Evolutionary conservation across 2,329 filamentous ascomycete genomes (phyloP).

Genomic region (Akanthomyces uredinophilus): DNA sequence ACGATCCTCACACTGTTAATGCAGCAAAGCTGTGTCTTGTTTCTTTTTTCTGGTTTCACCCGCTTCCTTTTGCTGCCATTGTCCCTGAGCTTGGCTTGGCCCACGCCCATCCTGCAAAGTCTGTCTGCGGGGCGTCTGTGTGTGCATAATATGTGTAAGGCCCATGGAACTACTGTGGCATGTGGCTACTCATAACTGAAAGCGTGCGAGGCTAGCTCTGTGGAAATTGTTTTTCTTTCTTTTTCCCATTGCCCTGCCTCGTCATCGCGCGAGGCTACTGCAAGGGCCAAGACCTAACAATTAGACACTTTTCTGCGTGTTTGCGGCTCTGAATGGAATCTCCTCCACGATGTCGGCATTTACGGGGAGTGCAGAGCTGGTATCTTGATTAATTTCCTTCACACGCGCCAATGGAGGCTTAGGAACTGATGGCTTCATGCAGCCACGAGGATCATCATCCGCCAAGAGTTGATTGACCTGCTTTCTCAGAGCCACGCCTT

Average conservation of each 20-base stretch:
- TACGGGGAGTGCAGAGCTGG: not conserved
- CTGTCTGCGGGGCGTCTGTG: slow-evolving; percentile 11
- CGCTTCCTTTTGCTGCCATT: slow-evolving; percentile 1
- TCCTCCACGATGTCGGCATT: not conserved
- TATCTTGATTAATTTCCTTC: slow-evolving; percentile 9
- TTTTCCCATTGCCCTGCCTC: slow-evolving; percentile 11
- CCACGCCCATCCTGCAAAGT: not conserved
- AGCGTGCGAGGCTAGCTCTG: not conserved
- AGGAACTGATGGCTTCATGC: not conserved
- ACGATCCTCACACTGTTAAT: not conserved
- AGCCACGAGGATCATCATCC: slow-evolving; percentile 1
- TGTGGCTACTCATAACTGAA: slow-evolving; percentile 1
- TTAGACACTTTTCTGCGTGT: not conserved
- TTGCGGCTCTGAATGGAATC: no score
- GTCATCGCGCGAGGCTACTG: slow-evolving; percentile 8
- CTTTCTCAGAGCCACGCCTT: not conserved
- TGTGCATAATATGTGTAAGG: not conserved
- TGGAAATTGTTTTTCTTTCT: slow-evolving; percentile 10
- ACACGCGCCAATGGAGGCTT: not conserved
- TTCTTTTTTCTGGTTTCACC: not conserved
- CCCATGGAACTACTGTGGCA: slow-evolving; percentile 2
- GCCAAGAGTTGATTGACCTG: not conserved
- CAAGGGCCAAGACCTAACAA: slow-evolving; percentile 12
- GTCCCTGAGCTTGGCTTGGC: not conserved
- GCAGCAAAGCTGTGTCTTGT: not conserved